These are phyloP conservation scores for Achlya hypogyna DNA, from an alignment of 352 stramenopile genomes.

Conservation along the genomic window DNA sequence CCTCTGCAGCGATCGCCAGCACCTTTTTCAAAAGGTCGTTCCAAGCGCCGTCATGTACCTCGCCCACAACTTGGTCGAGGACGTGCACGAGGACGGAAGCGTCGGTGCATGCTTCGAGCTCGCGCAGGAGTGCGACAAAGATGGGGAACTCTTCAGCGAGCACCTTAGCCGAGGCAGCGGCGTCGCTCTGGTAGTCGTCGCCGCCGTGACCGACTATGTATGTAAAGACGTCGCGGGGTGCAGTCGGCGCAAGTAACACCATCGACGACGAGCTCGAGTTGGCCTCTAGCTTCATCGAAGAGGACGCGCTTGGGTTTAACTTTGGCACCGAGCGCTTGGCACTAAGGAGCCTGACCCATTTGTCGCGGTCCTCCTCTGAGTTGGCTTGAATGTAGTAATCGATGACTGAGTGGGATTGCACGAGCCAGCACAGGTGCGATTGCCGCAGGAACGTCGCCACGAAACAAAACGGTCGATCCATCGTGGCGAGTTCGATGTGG, in stretches of 20 bases:
- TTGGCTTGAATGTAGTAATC: slow-evolving; percentile 62
- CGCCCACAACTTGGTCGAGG: slow-evolving; percentile 65
- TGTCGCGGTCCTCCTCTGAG: slow-evolving; percentile 49
- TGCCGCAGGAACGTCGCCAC: slow-evolving; percentile 29
- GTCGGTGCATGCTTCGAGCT: slow-evolving; percentile 61
- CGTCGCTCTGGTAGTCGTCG: background rate
- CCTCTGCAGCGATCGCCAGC: slow-evolving; percentile 54
- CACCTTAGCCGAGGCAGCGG: slow-evolving; percentile 48
- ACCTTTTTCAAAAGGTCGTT: slow-evolving; percentile 67
- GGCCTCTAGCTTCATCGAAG: background rate
- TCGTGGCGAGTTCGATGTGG: slow-evolving; percentile 43
- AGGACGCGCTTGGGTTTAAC: background rate
- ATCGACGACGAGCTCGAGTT: slow-evolving; percentile 21
- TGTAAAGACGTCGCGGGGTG: slow-evolving; percentile 7
- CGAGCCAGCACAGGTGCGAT: background rate
- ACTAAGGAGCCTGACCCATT: slow-evolving; percentile 64
- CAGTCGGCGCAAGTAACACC: background rate
- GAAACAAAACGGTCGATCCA: slow-evolving; percentile 57
- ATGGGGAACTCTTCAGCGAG: slow-evolving; percentile 67
- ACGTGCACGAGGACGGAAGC: slow-evolving; percentile 81
- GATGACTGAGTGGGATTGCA: slow-evolving; percentile 33
- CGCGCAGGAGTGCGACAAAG: slow-evolving; percentile 61
- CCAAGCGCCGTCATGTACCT: slow-evolving; percentile 55
- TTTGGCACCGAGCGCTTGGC: slow-evolving; percentile 38
- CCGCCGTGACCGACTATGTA: slow-evolving; percentile 9